Conservation (phyloP, 1,139 yeast genomes). For the Nakaseomyces bracarensis region DNA sequence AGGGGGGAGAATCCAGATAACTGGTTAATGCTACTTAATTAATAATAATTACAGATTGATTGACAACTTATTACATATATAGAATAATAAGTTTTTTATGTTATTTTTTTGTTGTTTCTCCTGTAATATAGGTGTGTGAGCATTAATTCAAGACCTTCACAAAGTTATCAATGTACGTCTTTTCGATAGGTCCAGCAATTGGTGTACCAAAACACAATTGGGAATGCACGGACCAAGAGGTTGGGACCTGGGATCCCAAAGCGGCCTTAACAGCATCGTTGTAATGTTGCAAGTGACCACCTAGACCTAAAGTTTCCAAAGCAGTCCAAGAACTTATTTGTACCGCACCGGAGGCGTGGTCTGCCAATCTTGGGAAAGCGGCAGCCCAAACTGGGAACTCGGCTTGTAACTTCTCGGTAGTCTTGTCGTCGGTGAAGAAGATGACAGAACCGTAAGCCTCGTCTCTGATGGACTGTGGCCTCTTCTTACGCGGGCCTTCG, state of each 20-base stretch:
- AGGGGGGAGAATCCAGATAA: too few relatives aligned
- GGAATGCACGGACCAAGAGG: conserved; percentile 34
- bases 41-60: too few relatives aligned
- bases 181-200: conserved; percentile 11
- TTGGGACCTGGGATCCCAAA: conserved; percentile 33
- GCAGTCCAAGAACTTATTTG: conserved; percentile 38
- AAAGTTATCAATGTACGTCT: conserved; percentile 15
- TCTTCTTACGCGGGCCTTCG: conserved; percentile 29
- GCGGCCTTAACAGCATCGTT: conserved; percentile 24
- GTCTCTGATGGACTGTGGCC: conserved; percentile 34
- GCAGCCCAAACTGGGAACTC: conserved; percentile 34
- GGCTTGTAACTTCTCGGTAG: conserved; percentile 32
- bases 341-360: conserved; percentile 38
- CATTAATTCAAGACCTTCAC: too few relatives aligned
- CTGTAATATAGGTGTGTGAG: too few relatives aligned
- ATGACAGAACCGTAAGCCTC: conserved; percentile 38
- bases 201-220: conserved; percentile 37
- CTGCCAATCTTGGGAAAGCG: conserved; percentile 36
- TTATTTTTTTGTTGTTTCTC: too few relatives aligned
- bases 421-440: conserved; percentile 35
- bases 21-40: too few relatives aligned
- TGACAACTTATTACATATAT: too few relatives aligned
- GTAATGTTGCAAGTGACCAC: conserved; percentile 41
- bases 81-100: too few relatives aligned
- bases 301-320: conserved; percentile 34